These are phyloP conservation scores for Apiospora pterosperma DNA, from an alignment of 2,329 filamentous ascomycete genomes.

Conservation along the genomic window DNA sequence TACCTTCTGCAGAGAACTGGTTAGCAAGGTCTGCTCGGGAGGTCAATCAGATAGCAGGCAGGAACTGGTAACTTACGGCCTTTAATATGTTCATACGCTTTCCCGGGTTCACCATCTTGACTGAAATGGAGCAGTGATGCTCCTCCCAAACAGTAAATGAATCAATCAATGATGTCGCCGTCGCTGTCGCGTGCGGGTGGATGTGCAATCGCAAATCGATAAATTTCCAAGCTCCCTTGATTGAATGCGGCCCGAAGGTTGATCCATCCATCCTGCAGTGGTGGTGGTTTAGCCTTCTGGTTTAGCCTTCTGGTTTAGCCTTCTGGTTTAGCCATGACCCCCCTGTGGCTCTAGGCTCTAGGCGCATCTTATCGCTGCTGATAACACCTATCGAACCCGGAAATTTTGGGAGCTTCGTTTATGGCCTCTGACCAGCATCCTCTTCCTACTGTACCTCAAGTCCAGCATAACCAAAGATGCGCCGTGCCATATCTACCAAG, in stretches of 20 bases:
- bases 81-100: conserved; percentile 31
- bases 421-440: background rate
- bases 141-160: background rate
- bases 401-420: background rate
- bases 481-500: conserved; percentile 38
- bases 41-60: background rate
- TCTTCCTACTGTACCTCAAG: background rate
- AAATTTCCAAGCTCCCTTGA: conserved; percentile 6
- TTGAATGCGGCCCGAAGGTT: conserved; percentile 10
- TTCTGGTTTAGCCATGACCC: background rate
- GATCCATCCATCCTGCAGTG: conserved; percentile 7
- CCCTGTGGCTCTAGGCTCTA: background rate
- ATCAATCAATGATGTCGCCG: too few relatives aligned
- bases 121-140: conserved; percentile 18
- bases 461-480: conserved; percentile 31
- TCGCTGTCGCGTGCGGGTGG: background rate
- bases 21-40: conserved; percentile 17
- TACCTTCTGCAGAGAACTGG: conserved; percentile 25
- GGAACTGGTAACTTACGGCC: conserved; percentile 19
- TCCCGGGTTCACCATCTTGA: conserved; percentile 33
- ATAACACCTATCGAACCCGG: background rate
- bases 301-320: background rate
- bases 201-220: conserved; percentile 1
- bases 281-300: background rate
- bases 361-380: background rate